Conservation (phyloP, 306 rosid species). For the Bauhinia variegata region DNA sequence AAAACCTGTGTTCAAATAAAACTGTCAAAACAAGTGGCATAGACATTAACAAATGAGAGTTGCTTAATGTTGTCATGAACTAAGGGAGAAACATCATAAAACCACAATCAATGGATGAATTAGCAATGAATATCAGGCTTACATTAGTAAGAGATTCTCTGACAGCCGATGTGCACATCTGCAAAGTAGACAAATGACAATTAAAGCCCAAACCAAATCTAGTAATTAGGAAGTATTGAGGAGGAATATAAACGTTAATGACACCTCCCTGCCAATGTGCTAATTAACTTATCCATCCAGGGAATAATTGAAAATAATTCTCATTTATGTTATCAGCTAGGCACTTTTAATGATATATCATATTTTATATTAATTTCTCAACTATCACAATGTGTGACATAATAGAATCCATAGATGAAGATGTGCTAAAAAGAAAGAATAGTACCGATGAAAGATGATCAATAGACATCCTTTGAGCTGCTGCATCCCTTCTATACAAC, state of each 20-base stretch:
- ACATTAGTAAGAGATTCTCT: slow-evolving; percentile 89
- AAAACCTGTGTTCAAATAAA: slow-evolving; percentile 64
- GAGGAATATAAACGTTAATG: not conserved
- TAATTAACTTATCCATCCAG: not conserved
- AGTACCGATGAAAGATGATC: slow-evolving; percentile 73
- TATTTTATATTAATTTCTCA: not conserved
- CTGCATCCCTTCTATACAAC: slow-evolving; percentile 56
- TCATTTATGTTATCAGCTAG: not conserved
- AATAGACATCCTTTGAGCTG: slow-evolving; percentile 54
- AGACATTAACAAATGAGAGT: slow-evolving; percentile 46
- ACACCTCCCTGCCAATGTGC: slow-evolving; percentile 8
- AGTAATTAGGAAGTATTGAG: slow-evolving; percentile 10
- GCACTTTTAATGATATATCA: slow-evolving; percentile 4
- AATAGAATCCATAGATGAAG: slow-evolving; percentile 1
- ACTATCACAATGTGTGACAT: slow-evolving; percentile 17
- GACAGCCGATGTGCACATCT: slow-evolving; percentile 86
- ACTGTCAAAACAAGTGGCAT: slow-evolving; percentile 49
- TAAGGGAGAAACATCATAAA: slow-evolving; percentile 43
- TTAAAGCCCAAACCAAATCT: slow-evolving; percentile 25
- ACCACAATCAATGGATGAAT: slow-evolving; percentile 43
- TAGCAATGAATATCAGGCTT: slow-evolving; percentile 58
- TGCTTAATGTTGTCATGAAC: slow-evolving; percentile 41
- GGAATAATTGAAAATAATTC: not conserved
- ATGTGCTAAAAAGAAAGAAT: slow-evolving; percentile 21
- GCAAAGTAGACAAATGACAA: slow-evolving; percentile 41